phyloP scores from a whole-genome alignment of 352 stramenopile genomes.

The Thalassiosira hispida region DNA sequence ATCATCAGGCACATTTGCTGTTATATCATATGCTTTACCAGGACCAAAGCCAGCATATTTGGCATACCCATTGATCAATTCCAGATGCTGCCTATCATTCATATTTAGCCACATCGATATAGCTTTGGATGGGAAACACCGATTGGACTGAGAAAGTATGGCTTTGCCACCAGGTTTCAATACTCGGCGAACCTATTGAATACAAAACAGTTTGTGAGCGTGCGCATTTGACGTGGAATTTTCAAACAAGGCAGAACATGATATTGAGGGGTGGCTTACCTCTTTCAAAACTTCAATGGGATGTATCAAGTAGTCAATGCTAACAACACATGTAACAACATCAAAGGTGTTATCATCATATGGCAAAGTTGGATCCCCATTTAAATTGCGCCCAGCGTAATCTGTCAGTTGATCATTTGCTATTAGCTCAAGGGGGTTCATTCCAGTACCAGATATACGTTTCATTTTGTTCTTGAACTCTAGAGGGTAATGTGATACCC shows the following conservation, averaged over 20 bases:
- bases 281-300: slow-evolving; percentile 87
- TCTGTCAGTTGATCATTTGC: slow-evolving; percentile 85
- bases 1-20: slow-evolving; percentile 72
- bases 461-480: slow-evolving; percentile 81
- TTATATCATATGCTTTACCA: slow-evolving; percentile 85
- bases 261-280: slow-evolving; percentile 40
- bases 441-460: slow-evolving; percentile 81
- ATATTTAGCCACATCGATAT: slow-evolving; percentile 88
- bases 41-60: slow-evolving; percentile 84
- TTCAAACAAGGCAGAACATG: neutral
- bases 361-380: slow-evolving; percentile 72
- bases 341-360: slow-evolving; percentile 86
- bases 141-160: slow-evolving; percentile 88
- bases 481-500: slow-evolving; percentile 85
- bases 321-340: slow-evolving; percentile 88
- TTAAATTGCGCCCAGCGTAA: slow-evolving; percentile 79
- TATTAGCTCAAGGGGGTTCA: slow-evolving; percentile 78
- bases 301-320: slow-evolving; percentile 88
- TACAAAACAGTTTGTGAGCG: neutral
- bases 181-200: slow-evolving; percentile 69
- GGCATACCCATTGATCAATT: slow-evolving; percentile 86
- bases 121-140: slow-evolving; percentile 87
- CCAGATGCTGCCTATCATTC: slow-evolving; percentile 87
- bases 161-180: slow-evolving; percentile 85
- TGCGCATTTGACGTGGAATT: neutral